phyloP scores from a whole-genome alignment of 2,329 filamentous ascomycete genomes.

The Penicillium sp. region DNA sequence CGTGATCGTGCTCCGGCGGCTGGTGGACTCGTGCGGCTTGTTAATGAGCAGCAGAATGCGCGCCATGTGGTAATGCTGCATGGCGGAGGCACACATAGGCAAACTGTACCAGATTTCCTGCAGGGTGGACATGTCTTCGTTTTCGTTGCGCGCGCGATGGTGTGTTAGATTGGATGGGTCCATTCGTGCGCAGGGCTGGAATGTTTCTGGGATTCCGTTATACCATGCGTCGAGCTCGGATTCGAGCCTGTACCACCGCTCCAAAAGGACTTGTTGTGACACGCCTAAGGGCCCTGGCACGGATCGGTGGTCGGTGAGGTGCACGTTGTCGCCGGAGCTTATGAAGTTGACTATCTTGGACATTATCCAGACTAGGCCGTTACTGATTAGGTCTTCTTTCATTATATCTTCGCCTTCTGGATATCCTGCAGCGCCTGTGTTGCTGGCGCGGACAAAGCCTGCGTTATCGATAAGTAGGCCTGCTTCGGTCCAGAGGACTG shows the following conservation, averaged over 20 bases:
- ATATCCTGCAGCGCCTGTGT: slow-evolving; percentile 32
- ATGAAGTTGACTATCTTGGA: slow-evolving; percentile 67
- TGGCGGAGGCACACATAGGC: slow-evolving; percentile 65
- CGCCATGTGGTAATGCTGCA: slow-evolving; percentile 49
- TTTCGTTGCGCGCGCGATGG: slow-evolving; percentile 27
- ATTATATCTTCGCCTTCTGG: slow-evolving; percentile 47
- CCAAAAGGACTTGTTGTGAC: slow-evolving; percentile 44
- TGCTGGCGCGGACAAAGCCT: slow-evolving; percentile 52
- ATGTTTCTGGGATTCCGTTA: slow-evolving; percentile 59
- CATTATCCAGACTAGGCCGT: slow-evolving; percentile 65
- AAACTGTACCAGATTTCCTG: slow-evolving; percentile 64
- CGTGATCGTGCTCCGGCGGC: slow-evolving; percentile 53
- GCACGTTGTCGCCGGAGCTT: slow-evolving; percentile 55
- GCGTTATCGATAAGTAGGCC: slow-evolving; percentile 58
- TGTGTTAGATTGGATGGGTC: slow-evolving; percentile 35
- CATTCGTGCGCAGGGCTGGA: slow-evolving; percentile 56
- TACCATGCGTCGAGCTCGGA: slow-evolving; percentile 61
- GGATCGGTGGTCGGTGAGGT: slow-evolving; percentile 26
- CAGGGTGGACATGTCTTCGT: slow-evolving; percentile 44
- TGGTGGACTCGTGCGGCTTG: slow-evolving; percentile 46
- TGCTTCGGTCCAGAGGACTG: slow-evolving; percentile 64
- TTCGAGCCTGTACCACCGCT: slow-evolving; percentile 54
- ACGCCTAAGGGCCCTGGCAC: slow-evolving; percentile 34
- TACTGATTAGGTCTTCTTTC: slow-evolving; percentile 64
- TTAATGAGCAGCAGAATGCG: slow-evolving; percentile 46